Base-by-base conservation (phyloP, 1,284 basidiomycete species). In the Pascua sp. region DNA sequence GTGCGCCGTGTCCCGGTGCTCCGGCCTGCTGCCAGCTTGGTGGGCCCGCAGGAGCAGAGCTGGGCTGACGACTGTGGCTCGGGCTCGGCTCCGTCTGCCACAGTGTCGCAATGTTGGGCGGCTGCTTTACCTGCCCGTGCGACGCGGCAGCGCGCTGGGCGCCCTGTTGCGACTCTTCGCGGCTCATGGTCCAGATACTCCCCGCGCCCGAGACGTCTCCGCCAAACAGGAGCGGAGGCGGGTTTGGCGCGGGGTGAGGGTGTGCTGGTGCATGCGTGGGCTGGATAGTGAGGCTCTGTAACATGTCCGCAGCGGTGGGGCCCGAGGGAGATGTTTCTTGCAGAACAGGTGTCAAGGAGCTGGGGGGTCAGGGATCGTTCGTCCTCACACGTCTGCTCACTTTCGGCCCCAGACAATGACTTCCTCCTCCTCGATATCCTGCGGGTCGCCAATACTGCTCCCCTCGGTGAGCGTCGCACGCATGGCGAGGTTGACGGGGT, bases 401-500 rank as follows among this genome's bases (percentile, higher is more conserved):
- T 49, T 59, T 10, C 53, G 45, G 15, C 59, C 63, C 71, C 72
- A 74, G 8, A 73, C 52, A 42, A 74, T 70, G 39, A 68, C 64
- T 47, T 75, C 75, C 32, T 72, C 71, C 10, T 70, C 68, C 5
- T 72, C 72, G 10, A 66, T 67, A 7, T 57, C 53, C 13, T 57
- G 56, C 41, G 67, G 64, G 15, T 66, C 66, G 85, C 85, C 79
- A 11, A 78, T 72, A 32, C 77, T 77, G 45, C 76, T 77, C 8
- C 80, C 75, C 18, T 78, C 79, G 44, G 80, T 80, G 32, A 86
- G 69, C 3, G 79, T 83, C 52, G 84, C 79, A 36, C 86, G 76
- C 79, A 94, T 90, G 2, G 88, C 90, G 38, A 87, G 83, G 44
- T 84, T 82, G 48, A 94, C 83, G 0, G 87, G 85, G 68, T 93